Percentiles rank a stretch among this genome's conserved stretches.
Conservation (phyloP, 768 basidiomycete species). For the Boletales sp. region DNA sequence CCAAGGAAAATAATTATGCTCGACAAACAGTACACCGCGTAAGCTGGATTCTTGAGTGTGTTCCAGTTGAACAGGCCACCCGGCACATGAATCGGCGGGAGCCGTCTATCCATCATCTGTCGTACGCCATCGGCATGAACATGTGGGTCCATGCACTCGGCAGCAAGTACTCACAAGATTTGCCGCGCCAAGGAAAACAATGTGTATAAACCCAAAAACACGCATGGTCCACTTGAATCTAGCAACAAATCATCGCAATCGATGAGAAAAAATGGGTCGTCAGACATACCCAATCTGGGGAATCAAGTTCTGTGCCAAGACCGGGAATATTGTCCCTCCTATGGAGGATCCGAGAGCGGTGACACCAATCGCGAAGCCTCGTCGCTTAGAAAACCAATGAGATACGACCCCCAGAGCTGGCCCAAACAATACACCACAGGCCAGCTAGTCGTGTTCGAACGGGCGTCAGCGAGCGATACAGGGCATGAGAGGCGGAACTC, state of each 20-base stretch:
- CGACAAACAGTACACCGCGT: conserved; percentile 54
- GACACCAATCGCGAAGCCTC: conserved; percentile 58
- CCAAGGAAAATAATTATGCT: conserved; percentile 61
- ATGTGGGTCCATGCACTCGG: too few species aligned
- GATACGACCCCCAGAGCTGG: conserved; percentile 57
- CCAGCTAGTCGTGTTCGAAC: conserved; percentile 19
- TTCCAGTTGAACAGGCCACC: conserved; percentile 58
- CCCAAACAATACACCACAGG: conserved; percentile 59
- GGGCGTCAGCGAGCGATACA: not conserved
- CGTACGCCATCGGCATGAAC: not conserved
- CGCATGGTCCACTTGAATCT: conserved; percentile 80
- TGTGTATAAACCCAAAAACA: conserved; percentile 60
- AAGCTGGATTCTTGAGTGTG: conserved; percentile 47
- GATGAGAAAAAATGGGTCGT: not conserved
- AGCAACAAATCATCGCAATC: not conserved
- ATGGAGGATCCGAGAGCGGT: conserved; percentile 63
- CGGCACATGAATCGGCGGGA: conserved; percentile 49
- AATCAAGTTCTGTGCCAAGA: conserved; percentile 53
- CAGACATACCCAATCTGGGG: conserved; percentile 48
- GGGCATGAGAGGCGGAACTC: conserved; percentile 17
- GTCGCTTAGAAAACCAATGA: conserved; percentile 68
- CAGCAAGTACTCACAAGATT: conserved; percentile 41
- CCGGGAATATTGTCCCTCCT: conserved; percentile 68
- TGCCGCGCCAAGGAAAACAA: conserved; percentile 47
- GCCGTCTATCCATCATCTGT: conserved; percentile 41